A percentile compares a stretch with the other conserved stretches of the same genome.
phyloP scores from a whole-genome alignment of 257 asterid genomes.

The Lavandula angustifolia region DNA sequence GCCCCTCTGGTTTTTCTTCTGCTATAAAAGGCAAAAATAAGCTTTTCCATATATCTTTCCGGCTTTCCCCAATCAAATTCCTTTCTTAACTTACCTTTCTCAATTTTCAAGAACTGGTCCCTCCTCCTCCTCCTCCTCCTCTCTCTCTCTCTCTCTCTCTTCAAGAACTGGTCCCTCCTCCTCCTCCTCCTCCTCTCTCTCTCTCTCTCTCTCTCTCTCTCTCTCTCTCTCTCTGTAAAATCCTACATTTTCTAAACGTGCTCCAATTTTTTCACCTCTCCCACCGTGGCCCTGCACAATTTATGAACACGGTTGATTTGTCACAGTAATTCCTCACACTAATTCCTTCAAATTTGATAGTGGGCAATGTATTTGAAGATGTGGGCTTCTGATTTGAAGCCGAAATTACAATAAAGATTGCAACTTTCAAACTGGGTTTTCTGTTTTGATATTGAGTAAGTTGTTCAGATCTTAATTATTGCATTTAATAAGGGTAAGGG shows the following conservation, averaged over 20 bases:
- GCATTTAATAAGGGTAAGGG: constrained; percentile 17
- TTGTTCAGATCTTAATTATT: constrained; percentile 57
- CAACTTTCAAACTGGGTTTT: constrained; percentile 25
- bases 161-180: too few relatives aligned
- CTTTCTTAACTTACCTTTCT: constrained; percentile 10
- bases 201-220: too few relatives aligned
- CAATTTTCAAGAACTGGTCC: constrained; percentile 25
- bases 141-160: too few relatives aligned
- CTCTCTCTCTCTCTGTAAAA: too few relatives aligned
- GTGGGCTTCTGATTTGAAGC: constrained; percentile 31
- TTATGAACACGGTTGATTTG: too few relatives aligned
- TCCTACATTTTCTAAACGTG: too few relatives aligned
- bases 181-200: too few relatives aligned
- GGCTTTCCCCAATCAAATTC: constrained; percentile 27
- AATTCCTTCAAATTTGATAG: constrained; percentile 21
- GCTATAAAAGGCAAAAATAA: constrained; percentile 37
- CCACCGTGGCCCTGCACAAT: not conserved
- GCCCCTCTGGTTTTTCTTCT: constrained; percentile 25
- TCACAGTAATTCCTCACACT: too few relatives aligned
- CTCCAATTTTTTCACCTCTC: constrained; percentile 27
- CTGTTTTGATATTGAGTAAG: constrained; percentile 41
- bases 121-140: too few relatives aligned
- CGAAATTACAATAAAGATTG: constrained; percentile 24
- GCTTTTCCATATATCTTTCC: constrained; percentile 17
- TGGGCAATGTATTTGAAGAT: constrained; percentile 27